These are phyloP conservation scores for Bipolaris zeicola DNA, from an alignment of 2,329 filamentous ascomycete species.

Conservation along the genomic window DNA sequence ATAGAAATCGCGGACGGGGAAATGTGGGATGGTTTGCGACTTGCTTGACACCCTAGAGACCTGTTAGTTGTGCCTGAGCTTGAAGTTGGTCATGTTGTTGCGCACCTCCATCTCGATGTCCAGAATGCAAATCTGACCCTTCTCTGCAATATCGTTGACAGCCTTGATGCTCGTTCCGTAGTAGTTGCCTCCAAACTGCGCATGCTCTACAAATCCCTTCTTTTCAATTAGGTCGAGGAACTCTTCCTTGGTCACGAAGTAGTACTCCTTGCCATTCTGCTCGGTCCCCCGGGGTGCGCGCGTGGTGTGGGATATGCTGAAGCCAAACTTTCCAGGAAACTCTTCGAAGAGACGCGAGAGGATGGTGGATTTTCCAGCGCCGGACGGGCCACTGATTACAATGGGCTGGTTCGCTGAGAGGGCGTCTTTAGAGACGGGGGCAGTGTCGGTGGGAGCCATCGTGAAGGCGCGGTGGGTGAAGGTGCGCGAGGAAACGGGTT, in stretches of 20 bases:
- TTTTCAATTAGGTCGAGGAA: conserved; percentile 60
- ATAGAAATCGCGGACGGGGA: conserved; percentile 75
- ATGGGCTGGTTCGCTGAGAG: conserved; percentile 57
- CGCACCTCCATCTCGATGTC: conserved; percentile 95
- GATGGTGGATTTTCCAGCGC: conserved; percentile 81
- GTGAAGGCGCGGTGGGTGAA: conserved; percentile 20
- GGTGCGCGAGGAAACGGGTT: conserved; percentile 3
- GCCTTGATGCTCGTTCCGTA: conserved; percentile 86
- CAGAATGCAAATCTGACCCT: conserved; percentile 77
- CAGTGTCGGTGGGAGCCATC: conserved; percentile 33
- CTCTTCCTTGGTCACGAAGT: conserved; percentile 63
- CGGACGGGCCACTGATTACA: conserved; percentile 79
- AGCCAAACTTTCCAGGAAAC: conserved; percentile 69
- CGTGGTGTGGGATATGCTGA: conserved; percentile 73
- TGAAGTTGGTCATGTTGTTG: not conserved
- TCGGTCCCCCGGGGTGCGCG: conserved; percentile 77
- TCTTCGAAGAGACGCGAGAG: conserved; percentile 72
- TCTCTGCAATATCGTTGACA: conserved; percentile 73
- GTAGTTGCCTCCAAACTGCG: conserved; percentile 81
- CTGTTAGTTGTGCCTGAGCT: not conserved
- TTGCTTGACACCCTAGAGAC: conserved; percentile 79
- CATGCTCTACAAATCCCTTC: conserved; percentile 83
- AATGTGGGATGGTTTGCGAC: conserved; percentile 74
- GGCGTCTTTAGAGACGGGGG: conserved; percentile 25
- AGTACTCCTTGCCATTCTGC: conserved; percentile 77